phyloP scores from a whole-genome alignment of 179 eudicot genomes.

The Amaranthus tricolor region DNA sequence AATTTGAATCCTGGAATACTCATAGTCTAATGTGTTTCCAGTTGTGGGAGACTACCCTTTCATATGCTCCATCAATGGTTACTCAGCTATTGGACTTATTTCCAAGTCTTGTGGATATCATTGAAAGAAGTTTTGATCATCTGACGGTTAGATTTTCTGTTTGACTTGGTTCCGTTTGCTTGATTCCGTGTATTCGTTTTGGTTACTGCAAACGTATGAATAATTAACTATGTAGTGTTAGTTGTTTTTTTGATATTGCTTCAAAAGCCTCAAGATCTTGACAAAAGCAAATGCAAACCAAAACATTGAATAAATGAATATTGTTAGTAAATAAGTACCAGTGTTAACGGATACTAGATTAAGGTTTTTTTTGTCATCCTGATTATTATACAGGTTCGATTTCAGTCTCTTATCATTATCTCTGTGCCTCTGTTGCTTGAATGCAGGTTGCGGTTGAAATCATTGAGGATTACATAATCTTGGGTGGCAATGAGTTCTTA shows the following conservation, averaged over 20 bases:
- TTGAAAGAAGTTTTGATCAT: conserved; percentile 91
- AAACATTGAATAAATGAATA: background rate
- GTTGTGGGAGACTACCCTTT: conserved; percentile 96
- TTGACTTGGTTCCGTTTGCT: background rate
- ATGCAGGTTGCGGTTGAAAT: conserved; percentile 89
- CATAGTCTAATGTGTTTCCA: conserved; percentile 32
- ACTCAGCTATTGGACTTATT: conserved; percentile 72
- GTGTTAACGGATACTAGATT: background rate
- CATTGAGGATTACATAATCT: conserved; percentile 72
- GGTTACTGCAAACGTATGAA: background rate
- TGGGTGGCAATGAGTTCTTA: conserved; percentile 86
- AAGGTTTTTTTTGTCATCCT: background rate
- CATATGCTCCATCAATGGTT: conserved; percentile 85
- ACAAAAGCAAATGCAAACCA: background rate
- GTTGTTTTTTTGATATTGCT: background rate
- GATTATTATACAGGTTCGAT: background rate
- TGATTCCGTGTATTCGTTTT: background rate
- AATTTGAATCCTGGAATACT: conserved; percentile 7
- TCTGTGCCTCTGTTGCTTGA: conserved; percentile 5
- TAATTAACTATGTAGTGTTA: background rate
- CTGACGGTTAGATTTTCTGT: conserved; percentile 51
- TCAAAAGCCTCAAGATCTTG: background rate
- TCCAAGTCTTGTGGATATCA: conserved; percentile 72
- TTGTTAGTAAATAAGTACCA: background rate
- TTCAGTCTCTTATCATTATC: background rate